Evolutionary conservation across 148 eudicot genomes (phyloP), one percentile per base, ranked within the genome.

Genomic region (Polygonum maritimum): DNA sequence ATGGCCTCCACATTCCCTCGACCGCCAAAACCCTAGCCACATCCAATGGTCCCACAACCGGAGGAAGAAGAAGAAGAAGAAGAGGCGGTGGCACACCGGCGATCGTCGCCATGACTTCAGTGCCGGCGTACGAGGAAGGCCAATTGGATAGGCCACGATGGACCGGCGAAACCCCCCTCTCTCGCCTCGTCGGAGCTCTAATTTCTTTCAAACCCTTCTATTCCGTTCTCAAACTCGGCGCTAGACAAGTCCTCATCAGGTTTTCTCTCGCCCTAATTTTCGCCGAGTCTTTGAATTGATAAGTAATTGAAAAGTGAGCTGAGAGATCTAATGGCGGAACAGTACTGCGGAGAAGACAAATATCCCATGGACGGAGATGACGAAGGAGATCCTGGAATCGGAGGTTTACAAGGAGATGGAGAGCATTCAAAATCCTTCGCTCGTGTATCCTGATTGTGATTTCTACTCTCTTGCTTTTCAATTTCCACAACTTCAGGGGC

Each of bases 301-400:
- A 18, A 7, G 41, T n/a, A 2, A 70, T 16, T 49, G 31, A 26
- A 33, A 65, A 22, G 69, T 7, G 40, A 57, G 5, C 18, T 31
- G 39, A 63, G 39, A 63, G 33, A 63, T 63, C 69, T 74, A 26
- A 77, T 62, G 79, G 75, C 83, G 84, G 85, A 88, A 84, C 95
- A 94, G 97, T 86, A 94, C 98, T 69, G 98, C 98, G 76, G 98
- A 94, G 89, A 92, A 92, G 81, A 85, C 88, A 1, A 87, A 89
- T 80, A 89, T 94, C 69, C 98, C 97, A 4, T 94, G 98, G 98
- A 80, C 93, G 77, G 88, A 89, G 76, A 92, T 94, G 98, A 89
- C 97, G 0, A 94, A 48, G 80, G 89, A 89, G 82, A 76, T 94
- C 70, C 74, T 94, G 80, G 98, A 92, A 70, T 94, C 98, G 0